Conservation (phyloP, 164 flowering plant genomes). For the Kingdonia uniflora region DNA sequence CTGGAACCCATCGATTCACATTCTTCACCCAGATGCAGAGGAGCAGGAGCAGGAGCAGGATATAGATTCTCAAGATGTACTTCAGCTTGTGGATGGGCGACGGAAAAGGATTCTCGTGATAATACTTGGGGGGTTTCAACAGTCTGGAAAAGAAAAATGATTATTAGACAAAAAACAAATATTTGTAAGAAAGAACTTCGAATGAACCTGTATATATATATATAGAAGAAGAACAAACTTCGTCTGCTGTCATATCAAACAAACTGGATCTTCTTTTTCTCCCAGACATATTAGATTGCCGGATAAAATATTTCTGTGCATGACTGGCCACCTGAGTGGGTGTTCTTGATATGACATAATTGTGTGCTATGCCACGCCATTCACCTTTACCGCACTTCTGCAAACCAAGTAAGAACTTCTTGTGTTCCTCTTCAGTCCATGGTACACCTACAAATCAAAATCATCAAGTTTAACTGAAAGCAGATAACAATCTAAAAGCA, state of each 20-base stretch:
- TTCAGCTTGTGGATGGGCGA: constrained; percentile 32
- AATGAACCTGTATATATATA: too few species aligned
- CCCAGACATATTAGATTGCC: constrained; percentile 65
- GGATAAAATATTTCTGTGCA: constrained; percentile 82
- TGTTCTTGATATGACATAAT: constrained; percentile 71
- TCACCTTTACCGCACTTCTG: constrained; percentile 94
- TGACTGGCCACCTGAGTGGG: constrained; percentile 93
- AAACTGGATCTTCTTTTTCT: constrained; percentile 82
- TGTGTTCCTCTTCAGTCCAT: constrained; percentile 94
- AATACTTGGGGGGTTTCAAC: constrained; percentile 33
- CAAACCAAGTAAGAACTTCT: constrained; percentile 75
- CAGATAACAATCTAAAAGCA: too few species aligned
- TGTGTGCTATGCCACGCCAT: constrained; percentile 89
- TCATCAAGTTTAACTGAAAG: background rate
- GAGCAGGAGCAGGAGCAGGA: constrained; percentile 17
- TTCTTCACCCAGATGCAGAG: constrained; percentile 56
- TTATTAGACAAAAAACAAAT: background rate
- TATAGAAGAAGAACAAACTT: constrained; percentile 28
- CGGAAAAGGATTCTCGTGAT: constrained; percentile 34
- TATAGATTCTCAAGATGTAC: constrained; percentile 18
- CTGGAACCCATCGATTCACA: constrained; percentile 80
- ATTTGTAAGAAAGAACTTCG: too few species aligned
- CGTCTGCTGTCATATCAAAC: constrained; percentile 75
- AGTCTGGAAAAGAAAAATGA: constrained; percentile 31
- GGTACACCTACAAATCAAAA: constrained; percentile 46